Conservation (phyloP, 768 basidiomycete genomes). For the Kwoniella pini region DNA sequence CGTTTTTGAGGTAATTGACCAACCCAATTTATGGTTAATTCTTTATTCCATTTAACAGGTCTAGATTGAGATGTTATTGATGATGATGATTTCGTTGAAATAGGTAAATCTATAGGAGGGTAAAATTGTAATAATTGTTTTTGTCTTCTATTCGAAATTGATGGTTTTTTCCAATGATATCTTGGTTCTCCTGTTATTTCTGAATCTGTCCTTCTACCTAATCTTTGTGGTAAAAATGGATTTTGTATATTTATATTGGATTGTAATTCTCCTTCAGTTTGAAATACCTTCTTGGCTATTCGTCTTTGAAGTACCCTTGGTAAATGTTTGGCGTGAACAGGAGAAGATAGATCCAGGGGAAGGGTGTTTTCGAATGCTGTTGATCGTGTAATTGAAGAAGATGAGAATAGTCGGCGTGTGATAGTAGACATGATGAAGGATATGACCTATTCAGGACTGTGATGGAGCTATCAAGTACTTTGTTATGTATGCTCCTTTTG, state of each 20-base stretch:
- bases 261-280: conserved; percentile 4
- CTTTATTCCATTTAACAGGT: conserved; percentile 19
- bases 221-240: conserved; percentile 30
- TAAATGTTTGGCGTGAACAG: conserved; percentile 21
- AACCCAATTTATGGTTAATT: conserved; percentile 26
- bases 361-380: neutral
- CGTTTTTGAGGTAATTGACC: conserved; percentile 20
- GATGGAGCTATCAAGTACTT: no score
- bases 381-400: conserved; percentile 4
- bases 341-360: conserved; percentile 3
- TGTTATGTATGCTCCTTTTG: no score
- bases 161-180: conserved; percentile 20
- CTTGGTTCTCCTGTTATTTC: conserved; percentile 16
- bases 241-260: conserved; percentile 25
- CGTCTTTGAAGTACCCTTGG: conserved; percentile 33
- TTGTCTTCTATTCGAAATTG: conserved; percentile 41
- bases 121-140: conserved; percentile 32
- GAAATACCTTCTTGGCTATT: conserved; percentile 16
- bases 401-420: conserved; percentile 19
- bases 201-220: conserved; percentile 2
- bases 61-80: neutral
- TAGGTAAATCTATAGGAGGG: conserved; percentile 20
- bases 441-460: neutral
- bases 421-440: conserved; percentile 18
- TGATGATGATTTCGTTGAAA: conserved; percentile 14